Evolutionary conservation across 176 grass and related monocot genomes (phyloP).

Genomic region (Saccharum officinarum): DNA sequence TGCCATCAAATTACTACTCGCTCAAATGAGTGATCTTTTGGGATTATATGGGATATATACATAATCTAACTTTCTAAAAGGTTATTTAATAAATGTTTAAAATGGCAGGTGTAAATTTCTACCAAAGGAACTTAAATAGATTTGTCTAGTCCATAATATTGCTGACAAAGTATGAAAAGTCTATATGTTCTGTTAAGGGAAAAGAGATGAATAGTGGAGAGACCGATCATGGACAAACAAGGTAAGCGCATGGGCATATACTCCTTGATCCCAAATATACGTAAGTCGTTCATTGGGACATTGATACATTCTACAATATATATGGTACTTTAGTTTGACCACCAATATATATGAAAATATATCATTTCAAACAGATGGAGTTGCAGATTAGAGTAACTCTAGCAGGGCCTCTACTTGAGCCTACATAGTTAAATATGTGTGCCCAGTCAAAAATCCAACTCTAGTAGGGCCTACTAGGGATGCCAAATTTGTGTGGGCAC

Average conservation of each 20-base stretch:
- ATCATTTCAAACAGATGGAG: not conserved
- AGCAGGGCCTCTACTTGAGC: too few species aligned
- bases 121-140: not conserved
- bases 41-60: not conserved
- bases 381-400: too few species aligned
- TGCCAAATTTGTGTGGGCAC: too few species aligned
- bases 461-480: too few species aligned
- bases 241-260: not conserved
- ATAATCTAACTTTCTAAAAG: not conserved
- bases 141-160: not conserved
- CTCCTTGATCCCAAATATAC: too few species aligned
- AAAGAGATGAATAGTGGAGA: not conserved
- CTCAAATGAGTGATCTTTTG: not conserved
- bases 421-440: too few species aligned
- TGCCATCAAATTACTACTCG: not conserved
- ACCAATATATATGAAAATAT: too few species aligned
- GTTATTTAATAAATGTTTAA: not conserved
- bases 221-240: not conserved
- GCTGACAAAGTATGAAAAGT: not conserved
- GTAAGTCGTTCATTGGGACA: too few species aligned
- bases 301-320: too few species aligned
- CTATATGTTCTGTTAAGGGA: not conserved
- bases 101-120: not conserved
- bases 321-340: too few species aligned
- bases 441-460: too few species aligned